Evolutionary conservation across 2,329 filamentous ascomycete genomes (phyloP).

Genomic region (Aspergillus versicolor): DNA sequence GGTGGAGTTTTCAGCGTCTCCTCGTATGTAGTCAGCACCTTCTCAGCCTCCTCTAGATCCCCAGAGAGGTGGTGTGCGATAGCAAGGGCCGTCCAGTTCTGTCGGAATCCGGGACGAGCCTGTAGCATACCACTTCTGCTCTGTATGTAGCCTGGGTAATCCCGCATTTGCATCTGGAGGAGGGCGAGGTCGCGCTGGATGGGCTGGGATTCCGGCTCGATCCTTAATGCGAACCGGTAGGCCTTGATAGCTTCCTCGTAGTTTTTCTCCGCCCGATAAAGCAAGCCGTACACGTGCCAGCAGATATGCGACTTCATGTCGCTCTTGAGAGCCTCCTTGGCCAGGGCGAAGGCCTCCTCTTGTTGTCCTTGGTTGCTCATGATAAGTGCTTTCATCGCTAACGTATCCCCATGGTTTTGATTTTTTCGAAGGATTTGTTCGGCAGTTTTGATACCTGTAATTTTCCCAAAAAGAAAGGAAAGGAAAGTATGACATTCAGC

Average conservation of each 20-base stretch:
- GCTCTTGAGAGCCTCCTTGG: conserved; percentile 86
- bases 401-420: conserved; percentile 94
- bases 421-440: conserved; percentile 95
- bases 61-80: conserved; percentile 91
- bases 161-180: conserved; percentile 93
- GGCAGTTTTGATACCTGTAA: conserved; percentile 79
- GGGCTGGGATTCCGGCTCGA: conserved; percentile 91
- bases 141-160: conserved; percentile 89
- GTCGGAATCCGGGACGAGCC: conserved; percentile 73
- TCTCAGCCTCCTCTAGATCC: conserved; percentile 81
- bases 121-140: conserved; percentile 87
- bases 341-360: conserved; percentile 90
- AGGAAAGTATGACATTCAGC: conserved; percentile 23
- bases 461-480: conserved; percentile 10
- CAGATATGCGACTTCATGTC: conserved; percentile 99
- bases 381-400: conserved; percentile 98
- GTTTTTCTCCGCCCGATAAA: conserved; percentile 93
- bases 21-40: conserved; percentile 87
- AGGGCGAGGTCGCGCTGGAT: conserved; percentile 93
- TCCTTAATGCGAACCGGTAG: conserved; percentile 89
- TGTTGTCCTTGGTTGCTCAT: conserved; percentile 89
- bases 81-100: conserved; percentile 97
- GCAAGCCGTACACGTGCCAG: conserved; percentile 97
- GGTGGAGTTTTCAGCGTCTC: conserved; percentile 84
- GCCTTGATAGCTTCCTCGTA: conserved; percentile 99